Conservation (phyloP, 2,329 filamentous ascomycete species). For the Diaporthe destruens region DNA sequence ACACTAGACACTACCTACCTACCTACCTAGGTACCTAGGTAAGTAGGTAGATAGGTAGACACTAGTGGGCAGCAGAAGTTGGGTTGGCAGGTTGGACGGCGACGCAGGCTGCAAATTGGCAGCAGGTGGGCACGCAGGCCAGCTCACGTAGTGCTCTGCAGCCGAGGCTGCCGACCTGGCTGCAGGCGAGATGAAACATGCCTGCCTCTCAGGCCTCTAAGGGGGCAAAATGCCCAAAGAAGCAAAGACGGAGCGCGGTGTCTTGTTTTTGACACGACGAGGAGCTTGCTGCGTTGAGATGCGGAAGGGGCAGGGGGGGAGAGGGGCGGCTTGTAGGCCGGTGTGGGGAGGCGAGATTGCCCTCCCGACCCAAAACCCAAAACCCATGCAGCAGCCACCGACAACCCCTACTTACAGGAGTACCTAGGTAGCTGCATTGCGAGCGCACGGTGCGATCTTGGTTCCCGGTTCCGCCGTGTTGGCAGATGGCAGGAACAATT, state of each 20-base stretch:
- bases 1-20: too few species aligned
- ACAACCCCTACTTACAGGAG: slow-evolving; percentile 10
- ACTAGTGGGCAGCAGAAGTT: neutral
- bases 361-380: neutral
- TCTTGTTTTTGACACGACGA: slow-evolving; percentile 1
- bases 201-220: neutral
- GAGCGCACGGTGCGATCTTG: slow-evolving; percentile 10
- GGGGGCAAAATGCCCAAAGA: slow-evolving; percentile 36
- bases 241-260: slow-evolving; percentile 16
- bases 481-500: slow-evolving; percentile 38
- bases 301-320: neutral
- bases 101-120: neutral
- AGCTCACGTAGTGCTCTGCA: slow-evolving; percentile 10
- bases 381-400: neutral
- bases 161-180: slow-evolving; percentile 7
- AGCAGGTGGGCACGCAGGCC: neutral
- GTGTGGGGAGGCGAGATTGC: slow-evolving; percentile 29
- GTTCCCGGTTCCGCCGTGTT: neutral
- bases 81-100: neutral
- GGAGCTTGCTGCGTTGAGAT: slow-evolving; percentile 16
- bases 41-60: too few species aligned
- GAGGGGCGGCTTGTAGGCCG: slow-evolving; percentile 15
- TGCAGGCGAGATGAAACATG: slow-evolving; percentile 41
- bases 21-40: too few species aligned
- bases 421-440: slow-evolving; percentile 25